Evolutionary conservation across 148 eudicot genomes (phyloP).

Genomic region (Chenopodium berlandieri): DNA sequence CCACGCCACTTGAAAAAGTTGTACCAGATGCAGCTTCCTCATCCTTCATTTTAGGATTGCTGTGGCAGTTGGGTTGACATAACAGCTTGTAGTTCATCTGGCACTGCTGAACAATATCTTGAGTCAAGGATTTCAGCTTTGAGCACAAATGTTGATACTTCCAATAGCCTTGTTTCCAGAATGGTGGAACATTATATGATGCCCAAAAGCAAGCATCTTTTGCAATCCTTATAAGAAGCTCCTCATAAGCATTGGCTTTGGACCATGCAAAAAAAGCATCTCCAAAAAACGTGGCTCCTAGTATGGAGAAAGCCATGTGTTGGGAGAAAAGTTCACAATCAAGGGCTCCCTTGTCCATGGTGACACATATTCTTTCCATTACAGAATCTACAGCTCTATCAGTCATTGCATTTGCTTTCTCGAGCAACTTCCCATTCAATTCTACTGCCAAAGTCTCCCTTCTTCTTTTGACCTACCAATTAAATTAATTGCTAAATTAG

Average conservation of each 20-base stretch:
- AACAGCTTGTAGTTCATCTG: slow-evolving; percentile 32
- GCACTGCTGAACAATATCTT: slow-evolving; percentile 46
- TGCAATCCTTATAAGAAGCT: slow-evolving; percentile 48
- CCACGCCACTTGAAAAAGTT: slow-evolving; percentile 2
- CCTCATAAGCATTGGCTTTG: slow-evolving; percentile 49
- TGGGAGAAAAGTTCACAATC: slow-evolving; percentile 47
- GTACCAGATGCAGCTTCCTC: slow-evolving; percentile 13
- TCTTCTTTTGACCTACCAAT: slow-evolving; percentile 39
- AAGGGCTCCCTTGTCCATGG: slow-evolving; percentile 35
- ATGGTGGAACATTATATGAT: slow-evolving; percentile 46
- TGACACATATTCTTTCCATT: slow-evolving; percentile 35
- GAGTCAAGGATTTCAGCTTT: slow-evolving; percentile 41
- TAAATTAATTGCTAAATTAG: neutral
- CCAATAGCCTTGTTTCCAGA: slow-evolving; percentile 56
- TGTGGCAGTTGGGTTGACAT: slow-evolving; percentile 18
- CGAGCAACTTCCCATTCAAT: slow-evolving; percentile 40
- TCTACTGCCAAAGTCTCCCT: slow-evolving; percentile 40
- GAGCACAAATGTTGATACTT: slow-evolving; percentile 41
- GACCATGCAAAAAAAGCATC: slow-evolving; percentile 55
- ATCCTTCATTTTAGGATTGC: slow-evolving; percentile 8
- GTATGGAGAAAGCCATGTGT: slow-evolving; percentile 47
- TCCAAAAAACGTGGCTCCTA: slow-evolving; percentile 55
- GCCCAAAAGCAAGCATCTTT: slow-evolving; percentile 64
- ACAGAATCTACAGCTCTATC: slow-evolving; percentile 38
- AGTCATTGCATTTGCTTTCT: slow-evolving; percentile 36